Percentiles rank a stretch among this genome's conserved stretches.
Evolutionary conservation across 345 rosid species (phyloP).

Genomic region (Eucalyptus curtisii): DNA sequence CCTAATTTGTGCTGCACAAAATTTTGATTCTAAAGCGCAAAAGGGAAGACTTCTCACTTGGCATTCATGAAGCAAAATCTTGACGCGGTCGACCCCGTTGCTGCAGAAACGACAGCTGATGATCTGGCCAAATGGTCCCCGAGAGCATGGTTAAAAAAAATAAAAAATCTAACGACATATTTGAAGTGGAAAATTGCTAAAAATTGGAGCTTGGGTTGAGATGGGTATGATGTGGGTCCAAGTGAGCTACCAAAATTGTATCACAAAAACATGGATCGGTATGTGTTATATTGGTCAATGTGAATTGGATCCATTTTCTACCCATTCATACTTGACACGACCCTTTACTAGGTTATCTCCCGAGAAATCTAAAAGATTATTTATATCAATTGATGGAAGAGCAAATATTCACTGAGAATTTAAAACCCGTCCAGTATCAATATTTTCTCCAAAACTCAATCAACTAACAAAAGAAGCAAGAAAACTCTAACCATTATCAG

Average conservation of each 20-base stretch:
- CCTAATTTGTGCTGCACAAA: not conserved
- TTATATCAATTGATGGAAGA: too few relatives aligned
- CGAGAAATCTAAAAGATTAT: too few relatives aligned
- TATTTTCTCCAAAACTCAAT: too few relatives aligned
- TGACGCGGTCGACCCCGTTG: not conserved
- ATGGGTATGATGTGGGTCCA: not conserved
- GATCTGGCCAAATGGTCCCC: not conserved
- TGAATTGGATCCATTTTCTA: not conserved
- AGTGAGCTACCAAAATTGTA: not conserved
- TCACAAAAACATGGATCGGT: too few relatives aligned
- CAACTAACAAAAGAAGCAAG: too few relatives aligned
- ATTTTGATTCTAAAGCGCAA: not conserved
- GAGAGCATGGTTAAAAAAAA: not conserved
- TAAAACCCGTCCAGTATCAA: too few relatives aligned
- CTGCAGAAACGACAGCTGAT: not conserved
- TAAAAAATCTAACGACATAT: not conserved
- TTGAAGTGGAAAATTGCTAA: not conserved
- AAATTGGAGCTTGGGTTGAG: not conserved
- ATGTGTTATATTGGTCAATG: not conserved
- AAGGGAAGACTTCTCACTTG: not conserved
- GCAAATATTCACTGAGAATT: too few relatives aligned
- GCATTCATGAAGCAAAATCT: not conserved
- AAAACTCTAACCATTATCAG: too few relatives aligned
- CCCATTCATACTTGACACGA: not conserved
- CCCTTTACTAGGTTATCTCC: not conserved